phyloP scores from a whole-genome alignment of 208 protist genomes.

The Leishmania turanica region DNA sequence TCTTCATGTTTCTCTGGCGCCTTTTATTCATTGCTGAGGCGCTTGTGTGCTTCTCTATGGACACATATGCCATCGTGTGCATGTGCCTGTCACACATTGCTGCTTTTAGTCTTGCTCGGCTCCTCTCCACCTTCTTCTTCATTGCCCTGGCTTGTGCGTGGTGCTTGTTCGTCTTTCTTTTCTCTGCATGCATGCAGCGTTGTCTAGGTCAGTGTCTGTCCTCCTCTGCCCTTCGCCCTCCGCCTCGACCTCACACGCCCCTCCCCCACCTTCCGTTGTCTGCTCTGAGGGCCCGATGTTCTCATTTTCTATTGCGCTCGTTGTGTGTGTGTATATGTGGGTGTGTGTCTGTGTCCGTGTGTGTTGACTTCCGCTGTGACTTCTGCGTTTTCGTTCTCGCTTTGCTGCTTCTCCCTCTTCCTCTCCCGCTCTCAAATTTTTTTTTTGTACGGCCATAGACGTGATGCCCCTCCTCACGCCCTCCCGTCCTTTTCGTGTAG shows the following conservation, averaged over 20 bases:
- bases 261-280: background rate
- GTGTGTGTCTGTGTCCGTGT: background rate
- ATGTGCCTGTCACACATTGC: background rate
- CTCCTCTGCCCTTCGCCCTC: background rate
- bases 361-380: background rate
- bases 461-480: no score
- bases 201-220: background rate
- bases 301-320: background rate
- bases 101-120: background rate
- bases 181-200: background rate
- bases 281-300: background rate
- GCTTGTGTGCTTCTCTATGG: background rate
- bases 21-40: background rate
- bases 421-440: background rate
- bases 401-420: background rate
- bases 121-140: background rate
- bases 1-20: background rate
- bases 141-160: conserved; percentile 10
- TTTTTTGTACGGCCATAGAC: background rate
- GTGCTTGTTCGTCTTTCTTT: background rate
- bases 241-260: no score
- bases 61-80: background rate
- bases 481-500: no score
- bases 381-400: background rate
- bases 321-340: no score